phyloP scores from a whole-genome alignment of 345 rosid species.

The Psidium guajava region DNA sequence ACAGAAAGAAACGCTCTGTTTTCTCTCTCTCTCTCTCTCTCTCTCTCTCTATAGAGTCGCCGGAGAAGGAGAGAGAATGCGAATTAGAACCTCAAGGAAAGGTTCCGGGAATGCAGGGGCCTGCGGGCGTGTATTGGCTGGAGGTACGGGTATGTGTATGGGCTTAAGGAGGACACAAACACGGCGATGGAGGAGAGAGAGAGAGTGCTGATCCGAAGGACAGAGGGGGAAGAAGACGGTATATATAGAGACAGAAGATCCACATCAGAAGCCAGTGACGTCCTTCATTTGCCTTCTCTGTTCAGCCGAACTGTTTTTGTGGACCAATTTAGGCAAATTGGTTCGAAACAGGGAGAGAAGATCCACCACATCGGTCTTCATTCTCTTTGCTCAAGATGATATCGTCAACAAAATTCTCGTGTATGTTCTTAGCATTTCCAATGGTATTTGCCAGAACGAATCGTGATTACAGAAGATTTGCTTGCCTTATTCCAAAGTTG shows the following conservation, averaged over 20 bases:
- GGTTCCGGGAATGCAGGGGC: constrained; percentile 11
- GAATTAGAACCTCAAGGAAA: neutral
- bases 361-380: too few relatives aligned
- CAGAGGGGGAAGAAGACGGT: neutral
- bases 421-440: neutral
- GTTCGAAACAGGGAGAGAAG: too few relatives aligned
- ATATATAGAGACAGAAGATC: neutral
- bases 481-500: neutral
- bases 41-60: neutral
- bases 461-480: neutral
- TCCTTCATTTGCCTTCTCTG: neutral
- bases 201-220: neutral
- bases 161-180: neutral
- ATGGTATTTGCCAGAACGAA: neutral
- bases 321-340: too few relatives aligned
- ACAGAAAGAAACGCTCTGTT: neutral
- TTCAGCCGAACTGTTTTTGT: too few relatives aligned
- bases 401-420: neutral
- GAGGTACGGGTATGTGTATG: neutral
- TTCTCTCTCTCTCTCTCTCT: neutral
- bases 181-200: neutral
- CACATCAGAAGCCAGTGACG: neutral
- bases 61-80: neutral
- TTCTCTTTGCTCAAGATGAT: neutral
- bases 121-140: neutral